A percentile compares a stretch with the other conserved stretches of the same genome.
Conservation (phyloP, 2,329 filamentous ascomycete genomes). For the Dendryphion nanum region DNA sequence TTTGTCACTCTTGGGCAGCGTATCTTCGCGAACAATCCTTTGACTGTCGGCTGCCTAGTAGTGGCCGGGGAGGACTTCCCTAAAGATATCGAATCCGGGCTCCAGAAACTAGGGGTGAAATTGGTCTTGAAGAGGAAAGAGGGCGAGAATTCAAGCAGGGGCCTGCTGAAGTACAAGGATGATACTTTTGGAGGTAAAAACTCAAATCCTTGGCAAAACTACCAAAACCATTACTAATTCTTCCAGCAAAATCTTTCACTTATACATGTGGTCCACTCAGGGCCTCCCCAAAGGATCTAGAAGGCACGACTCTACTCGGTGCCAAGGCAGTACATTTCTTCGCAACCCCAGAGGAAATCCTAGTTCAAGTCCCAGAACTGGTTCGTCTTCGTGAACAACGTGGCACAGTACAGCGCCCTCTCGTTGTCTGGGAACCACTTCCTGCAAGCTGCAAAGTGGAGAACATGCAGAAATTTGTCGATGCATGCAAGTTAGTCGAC, state of each 20-base stretch:
- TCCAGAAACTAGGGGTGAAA: conserved; percentile 9
- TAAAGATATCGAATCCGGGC: background rate
- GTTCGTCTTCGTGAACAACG: conserved; percentile 6
- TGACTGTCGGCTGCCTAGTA: conserved; percentile 16
- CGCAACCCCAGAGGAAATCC: conserved; percentile 15
- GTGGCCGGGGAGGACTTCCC: conserved; percentile 20
- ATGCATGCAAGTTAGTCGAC: conserved; percentile 17
- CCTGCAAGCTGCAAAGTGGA: conserved; percentile 12
- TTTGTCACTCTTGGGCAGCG: conserved; percentile 6
- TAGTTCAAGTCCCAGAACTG: conserved; percentile 12
- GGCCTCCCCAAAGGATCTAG: conserved; percentile 9
- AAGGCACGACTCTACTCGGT: conserved; percentile 8
- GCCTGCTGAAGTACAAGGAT: conserved; percentile 19
- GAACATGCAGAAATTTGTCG: conserved; percentile 6
- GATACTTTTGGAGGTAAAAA: conserved; percentile 15
- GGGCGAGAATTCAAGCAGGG: conserved; percentile 8
- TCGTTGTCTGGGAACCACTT: conserved; percentile 22
- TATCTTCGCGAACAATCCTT: conserved; percentile 1
- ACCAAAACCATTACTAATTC: background rate
- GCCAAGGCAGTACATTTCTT: conserved; percentile 19
- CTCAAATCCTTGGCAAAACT: background rate
- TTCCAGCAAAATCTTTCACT: conserved; percentile 17
- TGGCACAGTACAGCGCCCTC: conserved; percentile 4
- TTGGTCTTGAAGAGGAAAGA: conserved; percentile 10
- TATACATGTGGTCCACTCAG: conserved; percentile 16